These are phyloP conservation scores for Globisporangium ultimum DNA, from an alignment of 352 stramenopile genomes.

Conservation along the genomic window DNA sequence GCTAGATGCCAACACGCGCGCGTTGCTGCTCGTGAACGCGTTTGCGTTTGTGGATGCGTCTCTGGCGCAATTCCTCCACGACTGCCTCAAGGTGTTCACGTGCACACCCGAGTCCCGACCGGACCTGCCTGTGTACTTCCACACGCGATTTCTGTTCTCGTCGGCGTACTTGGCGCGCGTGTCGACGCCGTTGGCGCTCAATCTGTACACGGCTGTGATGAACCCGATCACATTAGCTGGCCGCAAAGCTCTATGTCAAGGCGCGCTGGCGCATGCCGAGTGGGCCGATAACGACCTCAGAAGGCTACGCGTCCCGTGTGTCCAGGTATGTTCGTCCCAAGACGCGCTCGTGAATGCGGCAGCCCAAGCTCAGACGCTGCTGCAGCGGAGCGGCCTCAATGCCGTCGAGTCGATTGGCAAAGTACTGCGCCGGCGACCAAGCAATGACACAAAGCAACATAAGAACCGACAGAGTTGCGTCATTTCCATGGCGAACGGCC, in stretches of 20 bases:
- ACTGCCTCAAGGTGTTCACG: conserved; percentile 93
- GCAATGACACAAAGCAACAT: background rate
- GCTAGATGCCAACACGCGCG: conserved; percentile 60
- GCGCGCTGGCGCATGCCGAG: conserved; percentile 84
- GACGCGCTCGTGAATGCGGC: conserved; percentile 82
- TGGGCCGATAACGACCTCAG: conserved; percentile 45
- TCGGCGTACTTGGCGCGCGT: conserved; percentile 89
- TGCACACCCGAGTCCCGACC: conserved; percentile 88
- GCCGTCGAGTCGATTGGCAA: conserved; percentile 83
- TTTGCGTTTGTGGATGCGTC: conserved; percentile 89
- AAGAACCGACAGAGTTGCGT: conserved; percentile 32
- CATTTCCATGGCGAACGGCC: conserved; percentile 88
- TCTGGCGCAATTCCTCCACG: conserved; percentile 92
- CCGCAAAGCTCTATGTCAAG: conserved; percentile 86
- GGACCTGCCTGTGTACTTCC: conserved; percentile 95
- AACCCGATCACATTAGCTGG: conserved; percentile 93
- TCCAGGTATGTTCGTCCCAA: conserved; percentile 88
- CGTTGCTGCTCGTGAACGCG: conserved; percentile 87
- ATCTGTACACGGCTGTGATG: conserved; percentile 94
- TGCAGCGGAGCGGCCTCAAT: conserved; percentile 41
- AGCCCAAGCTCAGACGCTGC: conserved; percentile 74
- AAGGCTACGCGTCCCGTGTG: conserved; percentile 69
- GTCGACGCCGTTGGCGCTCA: conserved; percentile 92
- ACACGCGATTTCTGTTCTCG: conserved; percentile 93
- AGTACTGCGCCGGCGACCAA: conserved; percentile 32